A percentile compares a stretch with the other conserved stretches of the same genome.
phyloP scores from a whole-genome alignment of 176 grass and related monocot species.

The Lolium multiflorum region DNA sequence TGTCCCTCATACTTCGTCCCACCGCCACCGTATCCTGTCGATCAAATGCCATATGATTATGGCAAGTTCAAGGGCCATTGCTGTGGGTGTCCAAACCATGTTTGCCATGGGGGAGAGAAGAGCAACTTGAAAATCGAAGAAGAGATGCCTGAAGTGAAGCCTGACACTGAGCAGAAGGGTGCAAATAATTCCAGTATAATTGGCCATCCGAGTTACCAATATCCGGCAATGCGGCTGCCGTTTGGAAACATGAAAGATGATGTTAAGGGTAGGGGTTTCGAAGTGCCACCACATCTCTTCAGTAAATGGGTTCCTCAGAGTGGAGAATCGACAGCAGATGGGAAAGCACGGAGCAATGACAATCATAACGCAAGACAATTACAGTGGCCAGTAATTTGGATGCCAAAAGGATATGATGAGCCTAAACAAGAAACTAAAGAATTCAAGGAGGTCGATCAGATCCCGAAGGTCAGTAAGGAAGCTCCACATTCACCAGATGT shows the following conservation, averaged over 20 bases:
- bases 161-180: slow-evolving; percentile 42
- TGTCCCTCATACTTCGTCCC: slow-evolving; percentile 54
- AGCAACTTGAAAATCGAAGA: slow-evolving; percentile 68
- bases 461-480: slow-evolving; percentile 44
- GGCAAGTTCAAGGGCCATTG: slow-evolving; percentile 52
- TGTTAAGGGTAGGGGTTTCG: slow-evolving; percentile 13
- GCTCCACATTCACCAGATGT: slow-evolving; percentile 54
- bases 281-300: slow-evolving; percentile 36
- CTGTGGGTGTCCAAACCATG: slow-evolving; percentile 79
- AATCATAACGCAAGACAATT: slow-evolving; percentile 35
- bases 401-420: slow-evolving; percentile 56
- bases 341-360: slow-evolving; percentile 18
- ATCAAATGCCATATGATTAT: slow-evolving; percentile 53
- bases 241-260: slow-evolving; percentile 30
- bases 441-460: slow-evolving; percentile 41
- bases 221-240: slow-evolving; percentile 49
- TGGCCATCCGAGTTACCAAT: slow-evolving; percentile 49
- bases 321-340: slow-evolving; percentile 41
- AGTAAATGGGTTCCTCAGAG: slow-evolving; percentile 50
- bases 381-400: slow-evolving; percentile 77
- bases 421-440: slow-evolving; percentile 45
- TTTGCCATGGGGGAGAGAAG: slow-evolving; percentile 50
- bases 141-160: slow-evolving; percentile 52
- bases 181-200: slow-evolving; percentile 31
- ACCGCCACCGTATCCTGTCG: slow-evolving; percentile 37